These are phyloP conservation scores for Talaromyces sp. DNA, from an alignment of 2,329 filamentous ascomycete species.

Conservation along the genomic window DNA sequence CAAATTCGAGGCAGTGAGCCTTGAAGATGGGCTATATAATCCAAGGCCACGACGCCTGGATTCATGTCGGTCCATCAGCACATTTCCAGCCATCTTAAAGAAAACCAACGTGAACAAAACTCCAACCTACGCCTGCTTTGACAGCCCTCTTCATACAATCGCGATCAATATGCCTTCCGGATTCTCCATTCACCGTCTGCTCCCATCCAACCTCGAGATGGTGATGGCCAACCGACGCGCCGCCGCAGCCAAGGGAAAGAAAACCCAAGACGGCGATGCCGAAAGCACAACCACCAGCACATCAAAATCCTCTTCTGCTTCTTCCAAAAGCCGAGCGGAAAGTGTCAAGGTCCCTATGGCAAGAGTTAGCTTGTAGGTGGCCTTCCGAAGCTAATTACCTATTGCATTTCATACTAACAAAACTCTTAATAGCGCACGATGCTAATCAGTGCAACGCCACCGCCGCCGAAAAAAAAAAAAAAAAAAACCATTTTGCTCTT, in stretches of 20 bases:
- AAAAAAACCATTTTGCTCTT: background rate
- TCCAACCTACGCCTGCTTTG: background rate
- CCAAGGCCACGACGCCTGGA: background rate
- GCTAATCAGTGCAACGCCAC: background rate
- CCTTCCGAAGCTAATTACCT: background rate
- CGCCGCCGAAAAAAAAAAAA: too few species aligned
- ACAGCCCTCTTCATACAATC: background rate
- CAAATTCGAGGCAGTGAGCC: background rate
- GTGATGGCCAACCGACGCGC: background rate
- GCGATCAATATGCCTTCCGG: background rate
- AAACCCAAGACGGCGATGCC: background rate
- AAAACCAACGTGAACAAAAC: background rate
- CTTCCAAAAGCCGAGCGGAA: background rate
- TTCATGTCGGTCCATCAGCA: background rate
- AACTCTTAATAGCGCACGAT: background rate
- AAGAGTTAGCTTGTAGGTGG: background rate
- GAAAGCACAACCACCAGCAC: background rate
- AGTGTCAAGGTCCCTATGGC: background rate
- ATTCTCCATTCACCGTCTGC: background rate
- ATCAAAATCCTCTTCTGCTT: background rate
- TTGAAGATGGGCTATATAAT: background rate
- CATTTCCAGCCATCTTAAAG: background rate
- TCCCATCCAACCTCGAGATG: background rate
- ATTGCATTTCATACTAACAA: background rate
- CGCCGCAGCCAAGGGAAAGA: background rate